Conservation (phyloP, 352 stramenopile species). For the Aphanomyces astaci region DNA sequence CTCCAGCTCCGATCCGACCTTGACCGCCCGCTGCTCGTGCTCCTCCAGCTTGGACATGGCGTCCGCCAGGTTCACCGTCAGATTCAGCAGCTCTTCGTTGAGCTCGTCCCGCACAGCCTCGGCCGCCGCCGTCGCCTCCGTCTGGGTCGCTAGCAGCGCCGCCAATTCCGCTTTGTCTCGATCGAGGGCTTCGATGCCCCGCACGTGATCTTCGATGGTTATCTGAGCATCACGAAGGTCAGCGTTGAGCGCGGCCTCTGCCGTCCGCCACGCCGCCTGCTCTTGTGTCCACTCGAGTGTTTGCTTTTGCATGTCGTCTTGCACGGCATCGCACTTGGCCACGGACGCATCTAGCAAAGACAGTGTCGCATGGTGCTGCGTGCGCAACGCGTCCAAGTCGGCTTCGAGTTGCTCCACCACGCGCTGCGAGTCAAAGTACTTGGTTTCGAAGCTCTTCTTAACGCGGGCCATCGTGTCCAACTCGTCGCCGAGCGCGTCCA, state of each 20-base stretch:
- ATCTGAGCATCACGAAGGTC: too few relatives aligned
- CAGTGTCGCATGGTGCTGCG: not conserved
- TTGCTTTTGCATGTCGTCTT: too few relatives aligned
- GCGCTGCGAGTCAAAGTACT: slow-evolving; percentile 50
- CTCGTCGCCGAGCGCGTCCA: slow-evolving; percentile 50
- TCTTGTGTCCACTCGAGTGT: not conserved
- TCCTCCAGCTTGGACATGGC: not conserved
- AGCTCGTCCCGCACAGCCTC: not conserved
- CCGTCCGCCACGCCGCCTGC: not conserved
- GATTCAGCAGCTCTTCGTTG: not conserved
- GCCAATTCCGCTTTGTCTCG: not conserved
- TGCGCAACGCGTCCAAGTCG: not conserved
- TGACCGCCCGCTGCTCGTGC: not conserved
- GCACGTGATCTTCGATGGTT: too few relatives aligned
- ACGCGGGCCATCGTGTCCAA: slow-evolving; percentile 47
- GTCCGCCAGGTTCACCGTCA: not conserved
- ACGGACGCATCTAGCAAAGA: not conserved
- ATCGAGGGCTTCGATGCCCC: not conserved
- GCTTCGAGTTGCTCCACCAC: slow-evolving; percentile 24
- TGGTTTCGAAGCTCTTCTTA: slow-evolving; percentile 62
- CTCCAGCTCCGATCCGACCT: not conserved
- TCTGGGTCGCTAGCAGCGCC: not conserved
- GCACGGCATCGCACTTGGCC: not conserved
- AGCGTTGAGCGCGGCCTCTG: not conserved
- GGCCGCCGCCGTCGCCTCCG: not conserved